Evolutionary conservation across 768 basidiomycete species (phyloP).

Genomic region (Leccinum sublutescens): DNA sequence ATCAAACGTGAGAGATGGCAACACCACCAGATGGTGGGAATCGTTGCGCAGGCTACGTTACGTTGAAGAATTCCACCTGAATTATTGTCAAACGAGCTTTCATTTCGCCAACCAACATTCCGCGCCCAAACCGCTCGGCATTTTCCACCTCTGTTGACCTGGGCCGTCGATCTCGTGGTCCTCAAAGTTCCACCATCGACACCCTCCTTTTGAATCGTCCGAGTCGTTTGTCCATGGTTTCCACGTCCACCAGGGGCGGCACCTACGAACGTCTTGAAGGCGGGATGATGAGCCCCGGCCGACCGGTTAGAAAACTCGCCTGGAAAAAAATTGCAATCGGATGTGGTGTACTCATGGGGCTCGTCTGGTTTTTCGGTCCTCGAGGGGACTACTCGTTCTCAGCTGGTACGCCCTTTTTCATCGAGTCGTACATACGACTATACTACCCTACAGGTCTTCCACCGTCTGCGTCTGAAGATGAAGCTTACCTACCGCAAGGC

Average conservation of each 20-base stretch:
- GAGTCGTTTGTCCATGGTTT: constrained; percentile 18
- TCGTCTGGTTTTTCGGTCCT: constrained; percentile 71
- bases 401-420: constrained; percentile 17
- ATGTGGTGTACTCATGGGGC: constrained; percentile 50
- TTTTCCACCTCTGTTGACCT: constrained; percentile 33
- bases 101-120: constrained; percentile 19
- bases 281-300: constrained; percentile 49
- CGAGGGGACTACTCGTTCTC: constrained; percentile 15
- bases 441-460: constrained; percentile 10
- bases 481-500: constrained; percentile 21
- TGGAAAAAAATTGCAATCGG: constrained; percentile 73
- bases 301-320: constrained; percentile 34
- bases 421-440: not conserved
- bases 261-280: constrained; percentile 63
- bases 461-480: constrained; percentile 20
- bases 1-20: not conserved
- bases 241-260: constrained; percentile 37
- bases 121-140: constrained; percentile 19
- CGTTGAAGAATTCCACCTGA: not conserved
- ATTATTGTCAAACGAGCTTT: not conserved
- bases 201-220: not conserved
- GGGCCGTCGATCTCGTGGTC: constrained; percentile 24
- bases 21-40: not conserved
- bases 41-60: too few relatives aligned
- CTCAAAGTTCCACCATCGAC: constrained; percentile 4